phyloP scores from a whole-genome alignment of 2,329 filamentous ascomycete genomes.

The Pestalotiopsis sp. region DNA sequence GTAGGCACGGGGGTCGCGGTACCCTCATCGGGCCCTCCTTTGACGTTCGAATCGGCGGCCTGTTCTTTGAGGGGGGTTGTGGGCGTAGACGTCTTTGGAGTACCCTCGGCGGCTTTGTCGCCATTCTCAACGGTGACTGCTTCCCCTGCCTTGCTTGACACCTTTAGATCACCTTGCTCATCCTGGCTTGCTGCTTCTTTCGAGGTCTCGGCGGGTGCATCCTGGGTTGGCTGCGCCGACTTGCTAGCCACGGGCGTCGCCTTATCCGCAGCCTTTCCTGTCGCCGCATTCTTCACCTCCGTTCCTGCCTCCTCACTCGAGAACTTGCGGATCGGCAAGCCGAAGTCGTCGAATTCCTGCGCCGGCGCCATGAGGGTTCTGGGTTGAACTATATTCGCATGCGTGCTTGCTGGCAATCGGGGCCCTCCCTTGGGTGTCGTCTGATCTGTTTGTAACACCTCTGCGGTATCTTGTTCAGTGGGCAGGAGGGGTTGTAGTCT shows the following conservation, averaged over 20 bases:
- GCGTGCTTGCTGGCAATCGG: slow-evolving; percentile 23
- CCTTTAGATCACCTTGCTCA: slow-evolving; percentile 13
- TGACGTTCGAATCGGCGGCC: slow-evolving; percentile 8
- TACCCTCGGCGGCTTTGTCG: slow-evolving; percentile 42
- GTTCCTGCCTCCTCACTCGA: slow-evolving; percentile 30
- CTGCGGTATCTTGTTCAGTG: background rate
- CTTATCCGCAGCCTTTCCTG: slow-evolving; percentile 15
- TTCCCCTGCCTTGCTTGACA: slow-evolving; percentile 20
- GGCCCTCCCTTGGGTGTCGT: background rate
- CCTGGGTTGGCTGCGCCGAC: slow-evolving; percentile 4
- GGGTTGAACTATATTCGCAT: slow-evolving; percentile 26
- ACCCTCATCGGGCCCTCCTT: slow-evolving; percentile 19
- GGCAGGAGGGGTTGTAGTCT: background rate
- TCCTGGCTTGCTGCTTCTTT: slow-evolving; percentile 13
- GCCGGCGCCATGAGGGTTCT: slow-evolving; percentile 33
- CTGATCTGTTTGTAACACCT: background rate
- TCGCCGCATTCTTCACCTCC: slow-evolving; percentile 10
- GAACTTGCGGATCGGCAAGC: slow-evolving; percentile 63
- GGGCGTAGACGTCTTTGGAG: slow-evolving; percentile 32
- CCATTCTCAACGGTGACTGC: slow-evolving; percentile 36
- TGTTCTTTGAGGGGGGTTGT: slow-evolving; percentile 22
- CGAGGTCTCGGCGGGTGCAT: background rate
- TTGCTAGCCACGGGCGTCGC: slow-evolving; percentile 10
- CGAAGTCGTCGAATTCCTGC: slow-evolving; percentile 70
- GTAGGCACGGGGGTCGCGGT: slow-evolving; percentile 26